Evolutionary conservation across 1,139 yeast genomes (phyloP).

Genomic region (Cylindricascospora bacillispora): DNA sequence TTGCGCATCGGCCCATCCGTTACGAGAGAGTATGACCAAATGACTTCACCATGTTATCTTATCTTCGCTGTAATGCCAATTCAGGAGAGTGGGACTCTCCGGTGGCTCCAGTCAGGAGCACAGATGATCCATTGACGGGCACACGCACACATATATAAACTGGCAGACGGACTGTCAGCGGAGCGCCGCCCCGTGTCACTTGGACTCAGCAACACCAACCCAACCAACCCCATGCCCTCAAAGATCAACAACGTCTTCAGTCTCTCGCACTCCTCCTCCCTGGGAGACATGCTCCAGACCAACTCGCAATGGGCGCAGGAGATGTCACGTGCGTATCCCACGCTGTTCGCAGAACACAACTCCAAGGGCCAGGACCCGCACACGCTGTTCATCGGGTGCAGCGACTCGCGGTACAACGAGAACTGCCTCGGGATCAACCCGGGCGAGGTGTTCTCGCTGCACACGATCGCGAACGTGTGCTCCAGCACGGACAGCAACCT

Average conservation of each 20-base stretch:
- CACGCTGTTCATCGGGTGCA: slow-evolving; percentile 92
- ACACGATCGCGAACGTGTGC: slow-evolving; percentile 82
- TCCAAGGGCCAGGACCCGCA: slow-evolving; percentile 86
- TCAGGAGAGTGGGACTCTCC: no score
- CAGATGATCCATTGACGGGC: background rate
- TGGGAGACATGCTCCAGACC: slow-evolving; percentile 53
- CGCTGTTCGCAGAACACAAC: slow-evolving; percentile 49
- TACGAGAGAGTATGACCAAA: no score
- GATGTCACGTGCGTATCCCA: slow-evolving; percentile 47
- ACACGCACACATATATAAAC: background rate
- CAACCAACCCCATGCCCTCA: no score
- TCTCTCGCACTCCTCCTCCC: slow-evolving; percentile 42
- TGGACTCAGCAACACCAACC: no score
- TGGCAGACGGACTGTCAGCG: no score
- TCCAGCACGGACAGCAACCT: slow-evolving; percentile 61
- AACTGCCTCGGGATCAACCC: slow-evolving; percentile 68
- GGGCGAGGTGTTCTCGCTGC: slow-evolving; percentile 89
- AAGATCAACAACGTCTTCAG: no score
- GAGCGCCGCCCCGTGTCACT: no score
- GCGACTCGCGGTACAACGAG: slow-evolving; percentile 88
- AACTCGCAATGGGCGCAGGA: slow-evolving; percentile 58
- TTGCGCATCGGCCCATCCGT: no score
- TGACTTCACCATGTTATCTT: no score
- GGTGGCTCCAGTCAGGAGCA: no score
- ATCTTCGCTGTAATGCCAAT: no score